Evolutionary conservation across 2,329 filamentous ascomycete species (phyloP).

Genomic region (Penicillium verrucosum): DNA sequence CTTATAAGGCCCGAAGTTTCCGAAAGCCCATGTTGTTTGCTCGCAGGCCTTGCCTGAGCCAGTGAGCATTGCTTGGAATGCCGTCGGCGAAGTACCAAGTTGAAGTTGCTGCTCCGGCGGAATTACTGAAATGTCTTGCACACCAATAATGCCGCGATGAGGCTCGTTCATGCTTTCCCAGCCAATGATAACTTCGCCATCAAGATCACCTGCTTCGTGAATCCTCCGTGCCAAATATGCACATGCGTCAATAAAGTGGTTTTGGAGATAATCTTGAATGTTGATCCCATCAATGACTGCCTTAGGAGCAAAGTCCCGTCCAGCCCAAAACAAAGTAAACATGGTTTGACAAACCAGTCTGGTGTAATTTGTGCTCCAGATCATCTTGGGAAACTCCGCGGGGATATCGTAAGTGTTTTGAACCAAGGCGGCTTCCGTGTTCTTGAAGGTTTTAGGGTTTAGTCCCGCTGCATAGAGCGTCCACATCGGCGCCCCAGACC

Average conservation of each 20-base stretch:
- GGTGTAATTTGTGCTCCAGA: conserved; percentile 97
- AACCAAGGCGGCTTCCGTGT: conserved; percentile 86
- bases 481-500: conserved; percentile 96
- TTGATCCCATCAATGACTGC: conserved; percentile 93
- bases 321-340: conserved; percentile 91
- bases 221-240: conserved; percentile 79
- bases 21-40: conserved; percentile 89
- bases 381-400: conserved; percentile 92
- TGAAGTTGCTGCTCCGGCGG: conserved; percentile 86
- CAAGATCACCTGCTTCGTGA: conserved; percentile 82
- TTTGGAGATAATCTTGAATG: conserved; percentile 91
- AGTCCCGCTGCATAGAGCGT: conserved; percentile 92
- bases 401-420: conserved; percentile 91
- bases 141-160: conserved; percentile 80
- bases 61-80: conserved; percentile 88
- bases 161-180: conserved; percentile 98
- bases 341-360: conserved; percentile 83
- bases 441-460: conserved; percentile 78
- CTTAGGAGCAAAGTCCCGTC: conserved; percentile 88
- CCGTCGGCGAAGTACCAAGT: conserved; percentile 88
- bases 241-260: conserved; percentile 78
- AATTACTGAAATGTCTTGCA: conserved; percentile 74
- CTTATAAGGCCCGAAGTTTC: conserved; percentile 86
- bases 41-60: conserved; percentile 90
- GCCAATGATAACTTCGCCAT: conserved; percentile 82